These are phyloP conservation scores for Prinsepia uniflora DNA, from an alignment of 306 rosid species.

Conservation along the genomic window DNA sequence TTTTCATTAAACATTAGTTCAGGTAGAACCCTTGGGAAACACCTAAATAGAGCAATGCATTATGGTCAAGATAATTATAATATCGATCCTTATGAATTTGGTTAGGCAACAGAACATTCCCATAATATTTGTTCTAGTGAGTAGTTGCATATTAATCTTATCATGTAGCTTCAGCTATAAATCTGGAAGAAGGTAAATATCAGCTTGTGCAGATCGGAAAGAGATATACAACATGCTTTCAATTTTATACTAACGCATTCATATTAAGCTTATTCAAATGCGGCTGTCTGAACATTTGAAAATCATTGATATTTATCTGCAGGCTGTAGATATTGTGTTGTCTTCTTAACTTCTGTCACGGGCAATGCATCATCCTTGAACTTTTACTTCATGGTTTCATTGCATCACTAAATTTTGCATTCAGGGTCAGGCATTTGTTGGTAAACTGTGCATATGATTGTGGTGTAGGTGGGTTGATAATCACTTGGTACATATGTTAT, in stretches of 20 bases:
- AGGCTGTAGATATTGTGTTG: not conserved
- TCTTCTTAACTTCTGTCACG: not conserved
- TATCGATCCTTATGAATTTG: not conserved
- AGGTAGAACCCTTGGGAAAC: not conserved
- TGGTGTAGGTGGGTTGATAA: slow-evolving; percentile 83
- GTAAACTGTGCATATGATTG: slow-evolving; percentile 22
- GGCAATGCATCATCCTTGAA: not conserved
- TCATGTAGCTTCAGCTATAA: not conserved
- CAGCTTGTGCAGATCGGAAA: not conserved
- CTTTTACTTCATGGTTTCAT: not conserved
- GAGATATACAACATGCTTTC: not conserved
- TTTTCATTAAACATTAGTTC: not conserved
- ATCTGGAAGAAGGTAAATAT: not conserved
- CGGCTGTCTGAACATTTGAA: not conserved
- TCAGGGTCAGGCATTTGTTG: not conserved
- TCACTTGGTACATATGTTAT: slow-evolving; percentile 84
- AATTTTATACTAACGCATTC: not conserved
- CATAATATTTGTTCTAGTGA: not conserved
- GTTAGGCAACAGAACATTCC: not conserved
- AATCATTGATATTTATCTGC: not conserved
- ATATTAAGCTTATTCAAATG: not conserved
- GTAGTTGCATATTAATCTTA: not conserved
- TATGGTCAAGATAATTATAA: not conserved
- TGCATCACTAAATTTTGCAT: not conserved
- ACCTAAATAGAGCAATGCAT: not conserved